Evolutionary conservation across 2,329 filamentous ascomycete species (phyloP).

Genomic region (Penicillium brasilianum): DNA sequence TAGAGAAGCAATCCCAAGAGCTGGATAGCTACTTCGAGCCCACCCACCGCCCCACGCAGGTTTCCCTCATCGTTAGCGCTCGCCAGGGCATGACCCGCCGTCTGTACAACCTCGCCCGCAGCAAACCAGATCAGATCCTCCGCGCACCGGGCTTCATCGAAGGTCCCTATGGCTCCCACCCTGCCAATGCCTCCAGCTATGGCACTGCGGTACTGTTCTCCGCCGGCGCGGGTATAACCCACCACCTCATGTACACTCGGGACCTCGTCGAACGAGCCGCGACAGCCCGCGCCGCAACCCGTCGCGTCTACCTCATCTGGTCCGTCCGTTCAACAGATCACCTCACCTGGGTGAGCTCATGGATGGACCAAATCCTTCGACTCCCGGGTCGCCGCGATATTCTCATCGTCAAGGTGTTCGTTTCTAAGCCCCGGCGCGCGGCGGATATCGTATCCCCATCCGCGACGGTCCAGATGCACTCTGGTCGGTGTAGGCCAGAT

Average conservation of each 20-base stretch:
- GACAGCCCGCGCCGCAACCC: constrained; percentile 60
- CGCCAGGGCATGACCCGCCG: constrained; percentile 68
- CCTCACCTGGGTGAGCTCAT: constrained; percentile 66
- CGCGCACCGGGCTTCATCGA: constrained; percentile 63
- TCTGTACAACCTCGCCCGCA: constrained; percentile 62
- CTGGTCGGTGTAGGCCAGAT: constrained; percentile 61
- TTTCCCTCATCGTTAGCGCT: constrained; percentile 64
- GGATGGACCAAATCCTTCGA: constrained; percentile 68
- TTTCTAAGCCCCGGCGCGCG: constrained; percentile 63
- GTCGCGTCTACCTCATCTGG: constrained; percentile 67
- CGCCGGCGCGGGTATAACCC: constrained; percentile 69
- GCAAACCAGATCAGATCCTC: constrained; percentile 56
- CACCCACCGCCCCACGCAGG: constrained; percentile 37
- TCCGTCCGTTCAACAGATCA: constrained; percentile 64
- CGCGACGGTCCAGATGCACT: constrained; percentile 65
- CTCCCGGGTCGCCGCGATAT: constrained; percentile 64
- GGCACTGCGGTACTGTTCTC: constrained; percentile 70
- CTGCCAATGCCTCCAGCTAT: constrained; percentile 62
- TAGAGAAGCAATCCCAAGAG: constrained; percentile 41
- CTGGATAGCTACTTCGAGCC: constrained; percentile 33
- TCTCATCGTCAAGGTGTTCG: constrained; percentile 65
- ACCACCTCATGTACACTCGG: constrained; percentile 66
- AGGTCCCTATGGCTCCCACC: constrained; percentile 67
- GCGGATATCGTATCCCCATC: constrained; percentile 62
- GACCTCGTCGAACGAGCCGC: constrained; percentile 61